Evolutionary conservation across 2,329 filamentous ascomycete species (phyloP).

Genomic region (Colletotrichum spinosum): DNA sequence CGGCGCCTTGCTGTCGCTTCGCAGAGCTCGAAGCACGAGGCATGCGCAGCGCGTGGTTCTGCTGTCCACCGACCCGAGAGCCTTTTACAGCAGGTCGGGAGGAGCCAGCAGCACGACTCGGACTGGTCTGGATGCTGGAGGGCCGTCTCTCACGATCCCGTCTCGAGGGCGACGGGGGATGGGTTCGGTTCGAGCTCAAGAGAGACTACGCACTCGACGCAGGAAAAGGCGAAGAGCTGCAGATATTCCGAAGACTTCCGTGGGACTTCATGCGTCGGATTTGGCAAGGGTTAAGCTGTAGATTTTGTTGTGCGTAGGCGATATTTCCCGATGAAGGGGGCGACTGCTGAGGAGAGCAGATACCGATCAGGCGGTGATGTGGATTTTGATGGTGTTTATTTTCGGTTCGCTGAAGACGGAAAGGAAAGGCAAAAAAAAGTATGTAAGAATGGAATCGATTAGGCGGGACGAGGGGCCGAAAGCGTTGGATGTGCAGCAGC

Average conservation of each 20-base stretch:
- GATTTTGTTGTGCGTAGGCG: background rate
- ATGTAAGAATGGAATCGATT: background rate
- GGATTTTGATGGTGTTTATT: conserved; percentile 27
- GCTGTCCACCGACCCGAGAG: conserved; percentile 51
- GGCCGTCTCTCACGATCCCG: conserved; percentile 18
- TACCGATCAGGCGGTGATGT: conserved; percentile 19
- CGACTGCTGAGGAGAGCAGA: background rate
- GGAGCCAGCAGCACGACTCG: conserved; percentile 49
- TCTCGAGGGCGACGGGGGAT: conserved; percentile 38
- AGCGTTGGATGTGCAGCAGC: background rate
- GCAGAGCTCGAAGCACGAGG: conserved; percentile 69
- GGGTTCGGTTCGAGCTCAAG: conserved; percentile 12
- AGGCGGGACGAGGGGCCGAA: background rate
- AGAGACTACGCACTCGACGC: conserved; percentile 34
- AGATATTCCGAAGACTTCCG: conserved; percentile 21
- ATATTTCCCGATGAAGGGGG: too few relatives aligned
- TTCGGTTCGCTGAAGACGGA: conserved; percentile 14
- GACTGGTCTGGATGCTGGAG: conserved; percentile 34
- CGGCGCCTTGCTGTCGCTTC: conserved; percentile 72
- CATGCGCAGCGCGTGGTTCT: conserved; percentile 61
- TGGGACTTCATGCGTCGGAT: conserved; percentile 32
- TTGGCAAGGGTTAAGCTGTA: conserved; percentile 3
- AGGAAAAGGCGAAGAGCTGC: conserved; percentile 30
- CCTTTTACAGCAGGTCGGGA: conserved; percentile 45
- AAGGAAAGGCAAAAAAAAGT: background rate